A percentile compares a stretch with the other conserved stretches of the same genome.
These are phyloP conservation scores for Myochromella boudieri DNA, from an alignment of 768 basidiomycete genomes.

Conservation along the genomic window DNA sequence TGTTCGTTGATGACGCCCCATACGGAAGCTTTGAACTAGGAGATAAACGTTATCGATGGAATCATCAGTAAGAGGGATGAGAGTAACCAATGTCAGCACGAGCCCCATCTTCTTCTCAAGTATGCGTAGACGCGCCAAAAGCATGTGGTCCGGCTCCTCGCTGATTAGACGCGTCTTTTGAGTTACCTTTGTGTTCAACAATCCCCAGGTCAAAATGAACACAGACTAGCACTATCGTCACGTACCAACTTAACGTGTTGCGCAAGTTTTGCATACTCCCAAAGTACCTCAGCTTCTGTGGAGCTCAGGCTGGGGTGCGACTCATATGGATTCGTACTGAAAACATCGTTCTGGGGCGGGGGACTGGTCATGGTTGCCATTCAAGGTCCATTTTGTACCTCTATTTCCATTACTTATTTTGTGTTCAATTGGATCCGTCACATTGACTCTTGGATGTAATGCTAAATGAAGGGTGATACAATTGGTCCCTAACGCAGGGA, in stretches of 20 bases:
- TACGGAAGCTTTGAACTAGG: constrained; percentile 92
- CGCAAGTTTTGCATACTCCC: constrained; percentile 90
- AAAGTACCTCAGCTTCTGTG: constrained; percentile 78
- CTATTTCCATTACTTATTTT: too few species aligned
- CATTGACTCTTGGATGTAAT: too few species aligned
- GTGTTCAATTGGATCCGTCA: too few species aligned
- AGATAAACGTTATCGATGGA: background rate
- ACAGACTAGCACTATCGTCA: constrained; percentile 8
- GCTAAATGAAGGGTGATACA: too few species aligned
- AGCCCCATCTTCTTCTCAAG: constrained; percentile 95
- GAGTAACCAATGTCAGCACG: constrained; percentile 83
- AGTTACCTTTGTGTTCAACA: constrained; percentile 47
- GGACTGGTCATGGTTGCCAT: constrained; percentile 24
- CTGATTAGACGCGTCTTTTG: constrained; percentile 67
- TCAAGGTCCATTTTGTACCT: constrained; percentile 3
- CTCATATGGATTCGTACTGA: constrained; percentile 70
- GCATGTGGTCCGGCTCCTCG: constrained; percentile 73
- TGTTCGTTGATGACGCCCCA: constrained; percentile 93
- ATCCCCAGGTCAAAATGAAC: background rate
- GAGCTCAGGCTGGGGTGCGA: constrained; percentile 64
- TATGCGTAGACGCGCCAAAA: constrained; percentile 73
- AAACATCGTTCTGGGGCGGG: constrained; percentile 37
- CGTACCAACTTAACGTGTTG: constrained; percentile 77
- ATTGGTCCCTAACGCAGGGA: too few species aligned
- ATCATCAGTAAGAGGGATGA: constrained; percentile 32